Evolutionary conservation across 495 filamentous ascomycete species (phyloP), one percentile per base, ranked within the genome.

Genomic region (Hyaloscypha variabilis): DNA sequence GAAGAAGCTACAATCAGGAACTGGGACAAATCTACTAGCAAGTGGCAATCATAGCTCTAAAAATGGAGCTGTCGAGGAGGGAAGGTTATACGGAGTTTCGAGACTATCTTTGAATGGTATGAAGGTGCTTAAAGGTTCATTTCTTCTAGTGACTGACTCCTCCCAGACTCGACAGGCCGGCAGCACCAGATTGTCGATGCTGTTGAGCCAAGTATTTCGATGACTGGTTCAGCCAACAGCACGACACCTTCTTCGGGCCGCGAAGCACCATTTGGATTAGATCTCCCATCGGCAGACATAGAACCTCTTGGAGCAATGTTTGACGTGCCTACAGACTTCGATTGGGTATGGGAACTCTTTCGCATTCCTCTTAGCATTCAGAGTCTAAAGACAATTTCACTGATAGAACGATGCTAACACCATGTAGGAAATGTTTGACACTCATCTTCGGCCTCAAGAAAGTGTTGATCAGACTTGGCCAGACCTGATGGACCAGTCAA

Each of bases 271-370:
- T 30, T 71, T 25, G 68, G 74, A 57, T 61, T 71, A 14, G 67
- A 72, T 8, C 46, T 69, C 23, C 67, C 71, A 23, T 65, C 68
- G 14, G 70, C 69, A 17, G 71, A 73, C 50, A 58, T 46, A 26
- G 62, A 69, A 26, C 69, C 72, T 25, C 62, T 77, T 13, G 76
- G 73, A 21, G 66, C 49, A 19, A 68, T 77, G 31, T 56, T 77
- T 28, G 72, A 71, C 46, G 65, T 70, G 31, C 64, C 70, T 3
- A 70, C 57, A 39, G 63, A 70, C 36, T 64, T 76, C 26, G 78
- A 82, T 65, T 82, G 79, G 79, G 79, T 79, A 69, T 39, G 74
- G 51, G 6, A 8, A 14, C 6, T 5, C 26, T 24, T 39, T 60
- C 14, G 39, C 21, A 53, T 34, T 2, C n/a, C n/a, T n/a, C n/a